Evolutionary conservation across 2,329 filamentous ascomycete genomes (phyloP).

Genomic region (Pseudocercospora vitis): DNA sequence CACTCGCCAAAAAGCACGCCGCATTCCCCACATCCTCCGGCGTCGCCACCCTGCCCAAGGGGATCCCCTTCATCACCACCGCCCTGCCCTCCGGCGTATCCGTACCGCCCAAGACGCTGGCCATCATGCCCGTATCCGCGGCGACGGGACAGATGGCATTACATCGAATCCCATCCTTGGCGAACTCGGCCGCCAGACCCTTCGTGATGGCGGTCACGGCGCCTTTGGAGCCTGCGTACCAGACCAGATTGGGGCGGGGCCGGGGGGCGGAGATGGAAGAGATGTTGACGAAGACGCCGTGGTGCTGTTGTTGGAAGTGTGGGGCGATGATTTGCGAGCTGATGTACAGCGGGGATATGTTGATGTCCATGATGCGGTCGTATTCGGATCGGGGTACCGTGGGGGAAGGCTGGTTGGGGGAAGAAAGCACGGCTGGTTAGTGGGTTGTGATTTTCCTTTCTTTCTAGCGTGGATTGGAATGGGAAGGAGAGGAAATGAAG

Average conservation of each 20-base stretch:
- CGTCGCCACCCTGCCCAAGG: constrained; percentile 30
- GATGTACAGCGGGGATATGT: constrained; percentile 37
- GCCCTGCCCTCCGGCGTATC: constrained; percentile 25
- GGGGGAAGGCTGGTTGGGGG: constrained; percentile 25
- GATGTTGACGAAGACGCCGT: constrained; percentile 35
- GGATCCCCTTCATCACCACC: constrained; percentile 28
- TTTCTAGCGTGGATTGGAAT: too few species aligned
- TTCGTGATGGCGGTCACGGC: constrained; percentile 29
- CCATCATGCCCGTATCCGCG: constrained; percentile 35
- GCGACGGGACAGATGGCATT: constrained; percentile 34
- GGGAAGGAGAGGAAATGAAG: too few species aligned
- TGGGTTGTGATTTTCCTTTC: neutral
- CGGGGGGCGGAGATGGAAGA: constrained; percentile 30
- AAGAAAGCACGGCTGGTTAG: neutral
- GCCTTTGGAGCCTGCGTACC: constrained; percentile 35
- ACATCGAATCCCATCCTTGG: constrained; percentile 26
- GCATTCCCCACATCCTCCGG: constrained; percentile 32
- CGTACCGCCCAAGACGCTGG: constrained; percentile 24
- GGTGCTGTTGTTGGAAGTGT: constrained; percentile 31
- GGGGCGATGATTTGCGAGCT: constrained; percentile 35
- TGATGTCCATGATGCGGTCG: constrained; percentile 38
- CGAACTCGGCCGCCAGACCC: constrained; percentile 34
- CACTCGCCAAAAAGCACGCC: constrained; percentile 32
- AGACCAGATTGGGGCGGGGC: constrained; percentile 33
- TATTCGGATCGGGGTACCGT: constrained; percentile 36